Conservation (phyloP, 192 early-diverging fungal species). For the Podila horticola region DNA sequence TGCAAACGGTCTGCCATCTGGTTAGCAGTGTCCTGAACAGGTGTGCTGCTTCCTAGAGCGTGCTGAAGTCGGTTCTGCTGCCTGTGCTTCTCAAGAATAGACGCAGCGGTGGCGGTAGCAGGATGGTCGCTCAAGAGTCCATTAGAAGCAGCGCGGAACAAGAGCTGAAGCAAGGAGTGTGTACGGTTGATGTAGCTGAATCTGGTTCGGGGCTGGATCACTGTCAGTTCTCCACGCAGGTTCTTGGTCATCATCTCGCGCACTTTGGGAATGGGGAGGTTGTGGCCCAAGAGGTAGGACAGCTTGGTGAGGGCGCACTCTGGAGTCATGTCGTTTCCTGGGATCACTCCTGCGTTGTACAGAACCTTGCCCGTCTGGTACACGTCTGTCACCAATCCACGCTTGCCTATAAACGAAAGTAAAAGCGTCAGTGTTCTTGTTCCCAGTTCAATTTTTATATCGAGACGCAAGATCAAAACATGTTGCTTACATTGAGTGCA, state of each 20-base stretch:
- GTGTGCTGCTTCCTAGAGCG: not conserved
- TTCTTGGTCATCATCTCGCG: conserved; percentile 85
- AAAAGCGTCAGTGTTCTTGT: not conserved
- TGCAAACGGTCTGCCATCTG: not conserved
- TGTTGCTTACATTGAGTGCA: conserved; percentile 80
- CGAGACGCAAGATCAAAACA: not conserved
- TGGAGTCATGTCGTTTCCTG: conserved; percentile 95
- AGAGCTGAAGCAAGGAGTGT: conserved; percentile 60
- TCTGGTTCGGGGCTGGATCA: conserved; percentile 66
- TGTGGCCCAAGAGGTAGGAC: conserved; percentile 87
- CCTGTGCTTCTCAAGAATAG: not conserved
- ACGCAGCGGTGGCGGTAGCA: not conserved
- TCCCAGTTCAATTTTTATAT: not conserved
- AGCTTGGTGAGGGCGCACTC: conserved; percentile 98
- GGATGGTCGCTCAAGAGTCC: conserved; percentile 16
- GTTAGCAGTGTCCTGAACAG: not conserved
- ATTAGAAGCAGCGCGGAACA: conserved; percentile 52
- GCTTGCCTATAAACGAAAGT: conserved; percentile 49
- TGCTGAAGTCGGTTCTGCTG: not conserved
- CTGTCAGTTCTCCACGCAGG: conserved; percentile 93
- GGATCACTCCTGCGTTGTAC: conserved; percentile 80
- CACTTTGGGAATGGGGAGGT: conserved; percentile 71
- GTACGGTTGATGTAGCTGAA: conserved; percentile 75
- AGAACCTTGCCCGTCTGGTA: conserved; percentile 93
- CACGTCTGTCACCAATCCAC: conserved; percentile 87